A percentile compares a stretch with the other conserved stretches of the same genome.
Evolutionary conservation across 2,329 filamentous ascomycete genomes (phyloP).

Genomic region (Trichothecium roseum): DNA sequence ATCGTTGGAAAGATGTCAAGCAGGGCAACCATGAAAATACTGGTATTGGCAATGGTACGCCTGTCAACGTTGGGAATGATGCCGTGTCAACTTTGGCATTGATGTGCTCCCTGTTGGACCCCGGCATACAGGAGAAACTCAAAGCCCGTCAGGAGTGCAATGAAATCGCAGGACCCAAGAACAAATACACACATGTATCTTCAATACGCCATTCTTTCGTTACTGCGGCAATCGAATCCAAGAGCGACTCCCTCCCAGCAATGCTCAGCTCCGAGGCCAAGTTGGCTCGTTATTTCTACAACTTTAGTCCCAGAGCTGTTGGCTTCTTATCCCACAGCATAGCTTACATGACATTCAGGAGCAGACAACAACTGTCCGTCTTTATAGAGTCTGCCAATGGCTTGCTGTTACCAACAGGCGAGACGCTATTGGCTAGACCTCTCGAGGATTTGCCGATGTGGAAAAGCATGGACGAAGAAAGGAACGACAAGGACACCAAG

Average conservation of each 20-base stretch:
- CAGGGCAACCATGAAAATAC: no score
- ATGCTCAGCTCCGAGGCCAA: conserved; percentile 2
- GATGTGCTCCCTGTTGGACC: conserved; percentile 1
- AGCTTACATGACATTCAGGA: conserved; percentile 5
- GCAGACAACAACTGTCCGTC: neutral
- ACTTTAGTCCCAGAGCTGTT: neutral
- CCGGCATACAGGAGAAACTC: conserved; percentile 3
- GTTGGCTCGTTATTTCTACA: conserved; percentile 5
- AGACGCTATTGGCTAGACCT: conserved; percentile 1
- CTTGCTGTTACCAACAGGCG: conserved; percentile 1
- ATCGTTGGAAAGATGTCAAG: conserved; percentile 5
- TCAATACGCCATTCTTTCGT: conserved; percentile 1
- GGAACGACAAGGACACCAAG: neutral
- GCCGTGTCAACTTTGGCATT: conserved; percentile 7
- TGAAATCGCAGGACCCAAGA: conserved; percentile 3
- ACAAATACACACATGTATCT: neutral
- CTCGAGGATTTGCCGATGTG: neutral
- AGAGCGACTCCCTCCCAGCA: conserved; percentile 1
- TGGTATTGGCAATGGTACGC: neutral
- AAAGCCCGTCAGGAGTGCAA: conserved; percentile 6
- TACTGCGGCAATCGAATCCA: conserved; percentile 1
- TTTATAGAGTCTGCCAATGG: conserved; percentile 3
- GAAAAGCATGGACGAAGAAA: neutral
- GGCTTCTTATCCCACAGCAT: neutral
- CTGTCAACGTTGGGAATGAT: conserved; percentile 10